Evolutionary conservation across 2,329 filamentous ascomycete species (phyloP), one percentile per base, ranked within the genome.

Genomic region (Cyphellophora europaea): DNA sequence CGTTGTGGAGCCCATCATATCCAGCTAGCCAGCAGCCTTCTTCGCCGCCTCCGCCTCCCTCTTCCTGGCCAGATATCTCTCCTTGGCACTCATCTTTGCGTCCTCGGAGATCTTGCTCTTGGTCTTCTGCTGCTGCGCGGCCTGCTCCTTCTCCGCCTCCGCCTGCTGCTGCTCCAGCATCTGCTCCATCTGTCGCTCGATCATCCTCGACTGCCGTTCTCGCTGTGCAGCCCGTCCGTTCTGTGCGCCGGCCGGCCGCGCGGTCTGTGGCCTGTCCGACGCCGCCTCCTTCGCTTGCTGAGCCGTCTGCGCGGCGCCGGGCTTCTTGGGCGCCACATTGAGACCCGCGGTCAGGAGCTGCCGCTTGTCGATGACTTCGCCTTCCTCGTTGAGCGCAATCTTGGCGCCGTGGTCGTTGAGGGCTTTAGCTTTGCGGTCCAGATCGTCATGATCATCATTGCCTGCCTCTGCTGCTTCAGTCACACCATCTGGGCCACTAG

Each of bases 361-460:
- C 5, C 75, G 63, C 54, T 78, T 79, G 47, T 80, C 76, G 18
- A 74, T 69, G 6, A 80, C 66, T 44, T 78, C 68, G 3, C 76
- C 76, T 27, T 80, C 76, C 23, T 80, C 76, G 43, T 79, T 79
- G 42, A 79, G 48, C 8, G 67, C 60, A 28, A 79, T 62, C 19
- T 66, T 63, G 16, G 72, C 73, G 13, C 62, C 63, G 5, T 49
- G 49, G 6, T 63, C 62, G 35, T 68, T 69, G 25, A 76, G 50
- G 38, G 77, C 72, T 15, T 65, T 66, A 1, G 71, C 71, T n/a
- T 71, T 50, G 39, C 78, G 66, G 0, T 61, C 63, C 30, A 73
- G 72, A 1, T 57, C 63, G 46, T 63, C 63, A 43, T 63, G 61
- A 12, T 61, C 58, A 8, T 46, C 43, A 28, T 48, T 43, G 6